phyloP scores from a whole-genome alignment of 768 basidiomycete species.

The Termitomyces sp. region DNA sequence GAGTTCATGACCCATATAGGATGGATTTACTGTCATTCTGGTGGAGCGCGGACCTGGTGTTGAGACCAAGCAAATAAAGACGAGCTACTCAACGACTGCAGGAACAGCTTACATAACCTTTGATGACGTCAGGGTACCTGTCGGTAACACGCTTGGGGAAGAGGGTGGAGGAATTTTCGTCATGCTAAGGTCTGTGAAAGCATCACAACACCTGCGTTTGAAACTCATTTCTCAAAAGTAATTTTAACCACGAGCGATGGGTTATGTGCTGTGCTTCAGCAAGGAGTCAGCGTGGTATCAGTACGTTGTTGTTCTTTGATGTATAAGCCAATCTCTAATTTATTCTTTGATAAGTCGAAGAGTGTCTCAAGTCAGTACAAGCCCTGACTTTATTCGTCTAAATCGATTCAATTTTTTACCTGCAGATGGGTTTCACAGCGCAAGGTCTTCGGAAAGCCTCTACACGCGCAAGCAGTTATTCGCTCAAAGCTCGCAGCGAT shows the following conservation, averaged over 20 bases:
- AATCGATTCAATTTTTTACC: not conserved
- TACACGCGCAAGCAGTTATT: conserved; percentile 83
- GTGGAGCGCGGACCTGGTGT: conserved; percentile 44
- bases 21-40: conserved; percentile 39
- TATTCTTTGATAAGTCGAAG: conserved; percentile 53
- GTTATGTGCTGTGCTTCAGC: conserved; percentile 49
- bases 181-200: conserved; percentile 22
- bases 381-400: too few relatives aligned
- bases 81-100: conserved; percentile 80
- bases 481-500: conserved; percentile 84
- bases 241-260: conserved; percentile 96
- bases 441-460: conserved; percentile 87
- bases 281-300: conserved; percentile 18
- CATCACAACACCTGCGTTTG: not conserved
- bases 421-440: conserved; percentile 82
- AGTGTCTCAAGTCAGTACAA: conserved; percentile 66
- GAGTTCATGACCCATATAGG: conserved; percentile 23
- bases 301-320: conserved; percentile 7
- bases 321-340: not conserved
- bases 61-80: conserved; percentile 67
- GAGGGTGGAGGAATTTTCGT: conserved; percentile 33
- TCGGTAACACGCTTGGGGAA: conserved; percentile 74
- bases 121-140: conserved; percentile 82
- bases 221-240: conserved; percentile 34
- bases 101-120: conserved; percentile 86